Evolutionary conservation across 345 rosid genomes (phyloP).

Genomic region (Abelmoschus esculentus): DNA sequence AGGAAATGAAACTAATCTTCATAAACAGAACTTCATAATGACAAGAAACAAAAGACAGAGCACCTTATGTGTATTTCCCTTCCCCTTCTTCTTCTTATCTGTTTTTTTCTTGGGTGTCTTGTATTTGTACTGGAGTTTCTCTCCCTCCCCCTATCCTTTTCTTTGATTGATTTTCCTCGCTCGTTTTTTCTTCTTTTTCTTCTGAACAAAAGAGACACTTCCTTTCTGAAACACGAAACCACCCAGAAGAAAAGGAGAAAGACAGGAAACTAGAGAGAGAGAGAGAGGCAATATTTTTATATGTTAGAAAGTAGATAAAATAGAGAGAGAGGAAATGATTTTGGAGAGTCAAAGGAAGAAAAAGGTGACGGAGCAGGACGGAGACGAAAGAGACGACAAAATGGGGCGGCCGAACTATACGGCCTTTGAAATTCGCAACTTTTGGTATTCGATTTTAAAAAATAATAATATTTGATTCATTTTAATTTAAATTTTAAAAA

Average conservation of each 20-base stretch:
- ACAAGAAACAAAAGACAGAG: neutral
- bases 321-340: neutral
- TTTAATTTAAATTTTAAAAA: too few species aligned
- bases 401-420: conserved; percentile 44
- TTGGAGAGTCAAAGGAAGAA: conserved; percentile 5
- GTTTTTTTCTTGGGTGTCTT: neutral
- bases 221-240: conserved; percentile 6
- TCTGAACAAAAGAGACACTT: conserved; percentile 19
- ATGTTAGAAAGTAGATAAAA: conserved; percentile 10
- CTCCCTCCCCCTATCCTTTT: neutral
- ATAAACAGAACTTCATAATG: conserved; percentile 11
- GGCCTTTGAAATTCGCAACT: conserved; percentile 13
- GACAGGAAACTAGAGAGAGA: neutral
- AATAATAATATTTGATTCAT: too few species aligned
- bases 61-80: neutral
- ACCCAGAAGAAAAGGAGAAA: neutral
- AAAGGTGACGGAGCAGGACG: conserved; percentile 20
- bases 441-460: too few species aligned
- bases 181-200: neutral
- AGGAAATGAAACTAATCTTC: conserved; percentile 12
- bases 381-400: conserved; percentile 57
- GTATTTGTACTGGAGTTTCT: neutral
- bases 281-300: neutral
- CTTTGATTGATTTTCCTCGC: conserved; percentile 21
- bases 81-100: neutral